Base-by-base conservation (phyloP, 257 asterid genomes). In the Agastache rugosa region DNA sequence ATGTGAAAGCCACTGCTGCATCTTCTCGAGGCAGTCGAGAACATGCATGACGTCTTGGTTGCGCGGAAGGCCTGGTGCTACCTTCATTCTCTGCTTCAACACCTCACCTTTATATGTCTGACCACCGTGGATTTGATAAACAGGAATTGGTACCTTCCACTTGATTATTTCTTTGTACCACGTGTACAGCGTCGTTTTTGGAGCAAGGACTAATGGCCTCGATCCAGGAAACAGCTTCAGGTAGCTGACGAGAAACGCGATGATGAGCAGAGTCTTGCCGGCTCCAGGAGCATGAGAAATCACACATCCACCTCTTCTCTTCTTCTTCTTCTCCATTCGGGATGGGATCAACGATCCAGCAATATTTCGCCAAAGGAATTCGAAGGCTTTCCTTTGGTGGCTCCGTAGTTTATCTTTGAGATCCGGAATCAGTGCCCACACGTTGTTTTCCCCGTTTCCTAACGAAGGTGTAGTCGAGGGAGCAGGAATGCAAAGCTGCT, bases 1-100 rank as follows among this genome's bases (percentile, higher is more conserved):
- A 66, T 92, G 96, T 0, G 97, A 82, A 60, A 95, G 98, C 99
- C 99, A 95, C 77, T 83, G 85, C 78, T 92, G 98, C 92, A 95
- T 90, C 83, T 95, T 95, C 68, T 95, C 99, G 1, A 95, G 81
- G 75, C 98, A 95, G 75, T 92, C 99, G 77, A 95, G 85, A 47
- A 92, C 99, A n/a, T 95, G 99, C 94, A 95, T 85, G n/a, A 95
- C 97, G 12, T 92, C 98, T 77, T 92, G 98, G 80, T 95, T 95
- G 4, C 87, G 82, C 0, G 99, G 98, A 12, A 95, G 89, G 12
- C 97, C 97, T 0, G 98, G 90, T 20, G 88, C 73, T 17, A 86
- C 39, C 80, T 89, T 88, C 96, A 89, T 73, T 73, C 95, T 88
- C 77, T 95, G 97, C 84, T 92, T 89, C 84, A 92, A 77, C 29